Conservation (phyloP, 2,329 filamentous ascomycete genomes). For the Colletotrichum limetticola region DNA sequence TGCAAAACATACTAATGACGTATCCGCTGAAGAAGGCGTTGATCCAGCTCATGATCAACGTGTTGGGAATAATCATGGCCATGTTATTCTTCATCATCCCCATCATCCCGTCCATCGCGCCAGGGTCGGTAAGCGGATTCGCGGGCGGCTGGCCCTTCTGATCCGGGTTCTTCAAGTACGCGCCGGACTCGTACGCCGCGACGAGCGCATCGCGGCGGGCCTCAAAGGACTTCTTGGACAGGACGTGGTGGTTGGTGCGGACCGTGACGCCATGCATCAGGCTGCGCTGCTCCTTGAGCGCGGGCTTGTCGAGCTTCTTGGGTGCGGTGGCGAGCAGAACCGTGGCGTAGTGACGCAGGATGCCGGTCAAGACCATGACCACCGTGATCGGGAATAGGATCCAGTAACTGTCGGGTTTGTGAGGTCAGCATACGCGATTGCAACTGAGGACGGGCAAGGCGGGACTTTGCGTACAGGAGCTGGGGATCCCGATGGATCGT, state of each 20-base stretch:
- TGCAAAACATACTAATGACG: constrained; percentile 78
- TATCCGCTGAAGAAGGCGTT: constrained; percentile 99
- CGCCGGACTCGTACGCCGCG: constrained; percentile 84
- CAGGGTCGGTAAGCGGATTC: constrained; percentile 95
- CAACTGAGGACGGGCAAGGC: constrained; percentile 28
- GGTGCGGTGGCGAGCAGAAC: constrained; percentile 88
- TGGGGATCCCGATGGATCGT: constrained; percentile 99
- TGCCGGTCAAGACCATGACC: constrained; percentile 96
- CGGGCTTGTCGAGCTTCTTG: constrained; percentile 80
- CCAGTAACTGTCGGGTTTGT: constrained; percentile 83
- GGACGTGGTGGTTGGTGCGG: constrained; percentile 82
- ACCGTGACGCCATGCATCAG: constrained; percentile 87
- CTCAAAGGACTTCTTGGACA: constrained; percentile 82
- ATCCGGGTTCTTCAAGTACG: constrained; percentile 90
- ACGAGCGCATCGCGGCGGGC: constrained; percentile 83
- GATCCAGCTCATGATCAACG: constrained; percentile 99
- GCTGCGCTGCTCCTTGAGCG: constrained; percentile 87
- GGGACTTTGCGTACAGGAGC: constrained; percentile 78
- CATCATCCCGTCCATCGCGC: constrained; percentile 99
- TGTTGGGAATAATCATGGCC: constrained; percentile 99
- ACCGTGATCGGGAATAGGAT: constrained; percentile 97
- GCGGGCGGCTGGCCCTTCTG: constrained; percentile 85
- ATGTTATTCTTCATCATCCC: constrained; percentile 99
- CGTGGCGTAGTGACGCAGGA: constrained; percentile 95
- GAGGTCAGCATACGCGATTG: constrained; percentile 25